phyloP scores from a whole-genome alignment of 176 grass and related monocot genomes.

The Oryza meridionalis region DNA sequence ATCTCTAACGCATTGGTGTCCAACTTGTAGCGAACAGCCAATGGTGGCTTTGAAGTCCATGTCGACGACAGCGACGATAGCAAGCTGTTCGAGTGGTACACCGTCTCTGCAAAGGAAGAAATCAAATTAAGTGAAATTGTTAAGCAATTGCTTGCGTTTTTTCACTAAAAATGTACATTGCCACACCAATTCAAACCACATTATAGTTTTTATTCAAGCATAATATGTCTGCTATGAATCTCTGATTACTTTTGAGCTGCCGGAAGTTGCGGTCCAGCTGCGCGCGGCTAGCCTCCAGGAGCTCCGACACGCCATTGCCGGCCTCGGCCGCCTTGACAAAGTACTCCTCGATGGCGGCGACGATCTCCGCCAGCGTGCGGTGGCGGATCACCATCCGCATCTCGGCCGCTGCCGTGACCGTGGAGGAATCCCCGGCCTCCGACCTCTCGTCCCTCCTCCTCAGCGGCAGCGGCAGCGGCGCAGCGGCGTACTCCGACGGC shows the following conservation, averaged over 20 bases:
- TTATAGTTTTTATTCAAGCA: not conserved
- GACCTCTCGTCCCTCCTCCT: conserved; percentile 61
- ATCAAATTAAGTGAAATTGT: conserved; percentile 22
- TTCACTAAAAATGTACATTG: not conserved
- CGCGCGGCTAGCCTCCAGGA: conserved; percentile 75
- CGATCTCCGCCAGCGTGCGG: conserved; percentile 77
- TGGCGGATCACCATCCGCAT: conserved; percentile 80
- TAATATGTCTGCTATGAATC: conserved; percentile 16
- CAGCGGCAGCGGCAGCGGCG: conserved; percentile 45
- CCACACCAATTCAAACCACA: conserved; percentile 3
- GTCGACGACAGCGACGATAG: conserved; percentile 81
- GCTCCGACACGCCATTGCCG: conserved; percentile 67
- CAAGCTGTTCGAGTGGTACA: conserved; percentile 91
- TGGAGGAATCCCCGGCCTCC: conserved; percentile 48
- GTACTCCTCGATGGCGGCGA: conserved; percentile 86
- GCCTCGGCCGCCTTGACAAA: conserved; percentile 79
- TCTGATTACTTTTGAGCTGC: conserved; percentile 78
- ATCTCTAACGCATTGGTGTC: conserved; percentile 62
- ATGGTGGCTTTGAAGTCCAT: conserved; percentile 91
- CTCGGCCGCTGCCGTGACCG: conserved; percentile 51
- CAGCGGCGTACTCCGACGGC: conserved; percentile 36
- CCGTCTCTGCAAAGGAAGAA: conserved; percentile 69
- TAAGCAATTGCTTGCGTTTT: conserved; percentile 8
- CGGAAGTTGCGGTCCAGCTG: conserved; percentile 86
- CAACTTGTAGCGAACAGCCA: conserved; percentile 81